These are phyloP conservation scores for Mallotus nudiflorus DNA, from an alignment of 345 rosid species.

Conservation along the genomic window DNA sequence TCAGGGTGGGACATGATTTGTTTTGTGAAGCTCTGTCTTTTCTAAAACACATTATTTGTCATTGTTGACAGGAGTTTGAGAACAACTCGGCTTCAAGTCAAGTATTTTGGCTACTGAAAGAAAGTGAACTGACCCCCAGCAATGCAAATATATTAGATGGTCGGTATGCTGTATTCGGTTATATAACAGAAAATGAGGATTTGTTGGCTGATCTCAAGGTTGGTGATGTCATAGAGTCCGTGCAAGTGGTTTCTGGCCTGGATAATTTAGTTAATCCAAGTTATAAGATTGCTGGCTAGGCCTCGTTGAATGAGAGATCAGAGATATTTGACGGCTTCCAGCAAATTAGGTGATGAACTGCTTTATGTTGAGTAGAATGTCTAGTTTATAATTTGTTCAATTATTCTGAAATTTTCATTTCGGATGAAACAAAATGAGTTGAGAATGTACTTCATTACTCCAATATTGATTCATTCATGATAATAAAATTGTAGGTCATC, in stretches of 20 bases:
- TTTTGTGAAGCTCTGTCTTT: neutral
- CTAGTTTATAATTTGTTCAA: conserved; percentile 2
- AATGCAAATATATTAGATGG: conserved; percentile 96
- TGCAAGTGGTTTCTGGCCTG: conserved; percentile 88
- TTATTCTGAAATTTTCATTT: neutral
- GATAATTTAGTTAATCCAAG: conserved; percentile 94
- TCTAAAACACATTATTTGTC: neutral
- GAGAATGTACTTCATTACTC: conserved; percentile 27
- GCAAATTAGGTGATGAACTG: neutral
- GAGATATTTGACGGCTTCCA: neutral
- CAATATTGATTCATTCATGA: neutral
- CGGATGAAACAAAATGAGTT: conserved; percentile 1
- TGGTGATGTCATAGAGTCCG: conserved; percentile 87
- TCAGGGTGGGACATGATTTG: neutral
- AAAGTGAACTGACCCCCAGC: conserved; percentile 97
- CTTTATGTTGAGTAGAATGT: conserved; percentile 11
- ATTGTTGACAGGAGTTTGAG: conserved; percentile 76
- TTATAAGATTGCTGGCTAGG: conserved; percentile 88
- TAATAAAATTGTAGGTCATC: too few species aligned
- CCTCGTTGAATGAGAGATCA: conserved; percentile 1
- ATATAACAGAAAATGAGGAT: conserved; percentile 83
- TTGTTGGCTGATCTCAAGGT: conserved; percentile 93
- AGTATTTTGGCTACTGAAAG: conserved; percentile 92
- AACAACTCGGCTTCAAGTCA: conserved; percentile 94
- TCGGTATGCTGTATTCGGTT: conserved; percentile 92